Percentiles rank a stretch among this genome's conserved stretches.
phyloP scores from a whole-genome alignment of 2,329 filamentous ascomycete species.

The Cladosporium velox region DNA sequence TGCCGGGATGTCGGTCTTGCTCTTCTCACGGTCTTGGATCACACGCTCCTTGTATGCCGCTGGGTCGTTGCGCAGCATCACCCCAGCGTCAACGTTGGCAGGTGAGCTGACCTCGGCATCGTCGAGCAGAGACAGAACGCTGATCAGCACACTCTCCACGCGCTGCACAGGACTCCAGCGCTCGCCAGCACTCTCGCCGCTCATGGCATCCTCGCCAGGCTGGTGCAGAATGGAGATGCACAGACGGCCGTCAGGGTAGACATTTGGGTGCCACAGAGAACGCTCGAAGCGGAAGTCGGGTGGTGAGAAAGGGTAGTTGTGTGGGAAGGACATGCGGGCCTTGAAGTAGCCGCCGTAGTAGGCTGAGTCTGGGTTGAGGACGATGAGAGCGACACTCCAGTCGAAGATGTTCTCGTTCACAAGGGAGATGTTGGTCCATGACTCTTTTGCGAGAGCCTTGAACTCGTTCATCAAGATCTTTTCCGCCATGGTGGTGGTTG shows the following conservation, averaged over 20 bases:
- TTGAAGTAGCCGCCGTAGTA: slow-evolving; percentile 95
- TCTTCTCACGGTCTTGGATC: slow-evolving; percentile 67
- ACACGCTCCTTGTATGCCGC: slow-evolving; percentile 70
- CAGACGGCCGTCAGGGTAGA: slow-evolving; percentile 85
- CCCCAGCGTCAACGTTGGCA: slow-evolving; percentile 90
- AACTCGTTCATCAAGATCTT: slow-evolving; percentile 88
- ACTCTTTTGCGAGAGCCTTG: slow-evolving; percentile 79
- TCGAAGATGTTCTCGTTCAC: slow-evolving; percentile 80
- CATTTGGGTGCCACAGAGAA: slow-evolving; percentile 87
- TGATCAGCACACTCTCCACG: slow-evolving; percentile 91
- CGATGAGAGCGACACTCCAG: slow-evolving; percentile 87
- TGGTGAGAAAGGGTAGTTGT: slow-evolving; percentile 86
- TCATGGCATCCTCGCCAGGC: slow-evolving; percentile 89
- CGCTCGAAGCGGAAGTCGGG: slow-evolving; percentile 85
- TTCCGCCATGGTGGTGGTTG: slow-evolving; percentile 56
- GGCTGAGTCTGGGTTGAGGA: slow-evolving; percentile 86
- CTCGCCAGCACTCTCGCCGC: slow-evolving; percentile 84
- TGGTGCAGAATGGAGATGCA: slow-evolving; percentile 96
- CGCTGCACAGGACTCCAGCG: slow-evolving; percentile 93
- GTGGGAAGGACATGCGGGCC: slow-evolving; percentile 82
- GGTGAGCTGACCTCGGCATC: slow-evolving; percentile 92
- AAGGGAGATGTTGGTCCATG: slow-evolving; percentile 89
- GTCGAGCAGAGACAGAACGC: slow-evolving; percentile 86
- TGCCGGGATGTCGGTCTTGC: slow-evolving; percentile 75
- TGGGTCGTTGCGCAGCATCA: slow-evolving; percentile 76